A percentile compares a stretch with the other conserved stretches of the same genome.
These are phyloP conservation scores for Aegilops tauschii DNA, from an alignment of 176 grass and related monocot genomes.

Conservation along the genomic window DNA sequence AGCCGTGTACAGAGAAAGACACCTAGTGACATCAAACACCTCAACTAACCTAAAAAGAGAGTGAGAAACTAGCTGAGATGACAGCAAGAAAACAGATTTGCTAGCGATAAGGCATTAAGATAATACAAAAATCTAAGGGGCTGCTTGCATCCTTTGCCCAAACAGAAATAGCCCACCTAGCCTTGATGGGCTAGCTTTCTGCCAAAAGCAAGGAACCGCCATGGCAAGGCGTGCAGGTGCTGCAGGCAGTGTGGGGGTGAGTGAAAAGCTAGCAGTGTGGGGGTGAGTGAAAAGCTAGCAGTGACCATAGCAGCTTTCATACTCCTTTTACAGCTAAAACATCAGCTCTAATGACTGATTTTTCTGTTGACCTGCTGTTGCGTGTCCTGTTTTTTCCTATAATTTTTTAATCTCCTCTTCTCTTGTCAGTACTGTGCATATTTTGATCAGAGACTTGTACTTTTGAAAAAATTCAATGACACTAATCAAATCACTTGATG, in stretches of 20 bases:
- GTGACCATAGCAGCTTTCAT: too few species aligned
- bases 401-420: too few species aligned
- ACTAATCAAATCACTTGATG: too few species aligned
- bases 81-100: neutral
- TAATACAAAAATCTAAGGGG: neutral
- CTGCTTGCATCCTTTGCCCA: neutral
- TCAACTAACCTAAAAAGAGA: neutral
- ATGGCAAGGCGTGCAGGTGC: neutral
- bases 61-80: neutral
- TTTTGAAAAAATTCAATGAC: too few species aligned
- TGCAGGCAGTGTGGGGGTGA: neutral
- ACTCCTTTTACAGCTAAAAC: too few species aligned
- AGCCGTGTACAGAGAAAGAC: neutral
- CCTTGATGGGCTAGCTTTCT: neutral
- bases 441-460: too few species aligned
- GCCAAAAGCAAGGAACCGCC: neutral
- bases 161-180: neutral
- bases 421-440: too few species aligned
- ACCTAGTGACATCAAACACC: neutral
- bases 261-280: neutral
- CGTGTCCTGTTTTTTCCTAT: too few species aligned
- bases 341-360: too few species aligned
- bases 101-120: neutral
- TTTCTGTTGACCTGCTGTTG: too few species aligned
- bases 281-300: too few species aligned